Evolutionary conservation across 176 grass and related monocot genomes (phyloP).

Genomic region (Aegilops longissima): DNA sequence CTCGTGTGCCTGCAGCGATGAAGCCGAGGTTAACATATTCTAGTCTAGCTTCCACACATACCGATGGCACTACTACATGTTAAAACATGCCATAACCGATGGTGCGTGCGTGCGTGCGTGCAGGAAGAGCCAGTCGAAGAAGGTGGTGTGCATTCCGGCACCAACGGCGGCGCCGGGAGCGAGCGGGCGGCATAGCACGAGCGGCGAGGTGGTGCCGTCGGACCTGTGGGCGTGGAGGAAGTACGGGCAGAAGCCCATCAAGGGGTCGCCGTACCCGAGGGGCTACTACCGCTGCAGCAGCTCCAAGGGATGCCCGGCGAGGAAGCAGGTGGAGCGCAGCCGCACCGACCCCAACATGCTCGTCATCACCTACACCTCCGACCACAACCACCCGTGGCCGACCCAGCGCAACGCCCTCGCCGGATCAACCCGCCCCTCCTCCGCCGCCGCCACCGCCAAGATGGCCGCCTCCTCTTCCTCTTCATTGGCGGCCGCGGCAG

Average conservation of each 20-base stretch:
- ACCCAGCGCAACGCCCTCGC: conserved; percentile 91
- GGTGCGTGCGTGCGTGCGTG: conserved; percentile 15
- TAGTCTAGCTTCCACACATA: background rate
- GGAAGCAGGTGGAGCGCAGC: conserved; percentile 99
- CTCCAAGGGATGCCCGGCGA: conserved; percentile 89
- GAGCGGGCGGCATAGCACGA: conserved; percentile 41
- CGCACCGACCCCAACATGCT: conserved; percentile 96
- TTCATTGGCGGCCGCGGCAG: background rate
- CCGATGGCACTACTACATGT: background rate
- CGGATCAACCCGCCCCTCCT: conserved; percentile 55
- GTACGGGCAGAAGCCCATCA: conserved; percentile 97
- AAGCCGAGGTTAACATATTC: conserved; percentile 28
- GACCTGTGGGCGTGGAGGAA: conserved; percentile 99
- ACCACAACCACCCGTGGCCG: conserved; percentile 98
- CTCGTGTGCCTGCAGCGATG: background rate
- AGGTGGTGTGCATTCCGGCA: conserved; percentile 93
- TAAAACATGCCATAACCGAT: background rate
- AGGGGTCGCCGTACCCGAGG: conserved; percentile 94
- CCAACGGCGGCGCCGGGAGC: conserved; percentile 43
- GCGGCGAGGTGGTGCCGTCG: conserved; percentile 88
- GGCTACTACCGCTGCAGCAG: conserved; percentile 98
- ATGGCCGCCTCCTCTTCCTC: background rate
- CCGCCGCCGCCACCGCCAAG: background rate
- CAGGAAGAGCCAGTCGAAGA: conserved; percentile 85
- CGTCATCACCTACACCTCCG: conserved; percentile 97